Base-by-base conservation (phyloP, 2,329 filamentous ascomycete genomes). In the Alternaria postmessia region DNA sequence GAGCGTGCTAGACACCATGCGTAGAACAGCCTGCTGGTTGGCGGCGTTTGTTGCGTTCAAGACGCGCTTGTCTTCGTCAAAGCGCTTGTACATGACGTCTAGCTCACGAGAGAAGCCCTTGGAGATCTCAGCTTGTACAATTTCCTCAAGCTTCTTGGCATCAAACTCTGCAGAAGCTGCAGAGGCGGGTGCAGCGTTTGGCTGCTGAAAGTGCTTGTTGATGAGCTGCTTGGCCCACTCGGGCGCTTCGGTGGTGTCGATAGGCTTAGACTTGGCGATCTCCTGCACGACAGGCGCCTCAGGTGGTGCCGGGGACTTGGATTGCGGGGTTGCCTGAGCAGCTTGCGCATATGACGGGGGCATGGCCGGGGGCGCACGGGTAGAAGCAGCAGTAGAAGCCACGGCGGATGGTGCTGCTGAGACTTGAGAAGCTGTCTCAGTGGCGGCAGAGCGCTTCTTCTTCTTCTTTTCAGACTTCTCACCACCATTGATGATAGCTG, bases 1-100 rank as follows among this genome's bases (percentile, higher is more conserved):
- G 44, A 92, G 78, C 3, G 89, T 91, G 63, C 83, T 86, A 1
- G 89, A 91, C 4, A 92, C 87, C 54, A 91, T 79, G 28, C 88
- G 87, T 43, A 92, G 83, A 20, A 92, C 83, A 41, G 89, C 87
- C 67, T 91, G 88, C 71, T 91, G 89, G 72, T 89, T 88, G n/a
- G 88, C 85, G 41, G 84, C 82, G 39, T 85, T 84, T 18, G 88
- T 84, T 51, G 87, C 87, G 71, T 89, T 87, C 72, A 88, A 85
- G 43, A 86, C 84, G 56, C 87, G 85, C 70, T 86, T 86, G 67
- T 96, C 93, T 49, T 91, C 88, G 77, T 84, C 90, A 80, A 90
- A 84, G 44, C 86, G 86, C 62, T 82, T 82, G 71, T 89, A 86
- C 42, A 90, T 77, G 8, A 77, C 77, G 34, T 86, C 84, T 22